These are phyloP conservation scores for Tolypocladium ophioglossoides DNA, from an alignment of 2,329 filamentous ascomycete species.

Conservation along the genomic window DNA sequence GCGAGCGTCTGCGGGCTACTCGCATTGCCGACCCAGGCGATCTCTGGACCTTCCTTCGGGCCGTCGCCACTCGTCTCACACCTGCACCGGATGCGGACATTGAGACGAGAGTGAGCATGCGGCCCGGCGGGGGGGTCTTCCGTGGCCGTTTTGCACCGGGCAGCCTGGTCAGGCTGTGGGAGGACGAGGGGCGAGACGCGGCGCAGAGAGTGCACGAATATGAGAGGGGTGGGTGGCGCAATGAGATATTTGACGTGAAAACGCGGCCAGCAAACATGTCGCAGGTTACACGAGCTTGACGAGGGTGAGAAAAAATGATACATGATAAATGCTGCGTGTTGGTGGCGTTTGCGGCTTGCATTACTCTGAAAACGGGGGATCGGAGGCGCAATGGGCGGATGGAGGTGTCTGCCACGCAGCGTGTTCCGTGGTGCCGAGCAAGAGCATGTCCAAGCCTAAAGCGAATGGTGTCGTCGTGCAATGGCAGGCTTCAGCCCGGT, in stretches of 20 bases:
- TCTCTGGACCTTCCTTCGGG: conserved; percentile 70
- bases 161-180: conserved; percentile 82
- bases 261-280: conserved; percentile 14
- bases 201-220: conserved; percentile 66
- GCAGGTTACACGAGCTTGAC: background rate
- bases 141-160: conserved; percentile 79
- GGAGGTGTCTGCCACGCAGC: background rate
- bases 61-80: conserved; percentile 65
- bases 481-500: background rate
- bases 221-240: conserved; percentile 66
- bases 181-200: conserved; percentile 63
- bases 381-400: background rate
- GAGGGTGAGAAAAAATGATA: background rate
- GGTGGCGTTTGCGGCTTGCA: background rate
- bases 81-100: conserved; percentile 67
- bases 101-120: conserved; percentile 62
- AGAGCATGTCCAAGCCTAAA: background rate
- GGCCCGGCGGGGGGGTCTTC: conserved; percentile 53
- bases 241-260: conserved; percentile 61
- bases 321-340: background rate
- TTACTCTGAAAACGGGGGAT: background rate
- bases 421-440: background rate
- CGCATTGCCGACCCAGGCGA: conserved; percentile 72
- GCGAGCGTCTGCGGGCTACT: conserved; percentile 78
- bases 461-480: background rate